These are phyloP conservation scores for Bolboschoenoplectus hybrid DNA, from an alignment of 202 grass and related monocot species.

Conservation along the genomic window DNA sequence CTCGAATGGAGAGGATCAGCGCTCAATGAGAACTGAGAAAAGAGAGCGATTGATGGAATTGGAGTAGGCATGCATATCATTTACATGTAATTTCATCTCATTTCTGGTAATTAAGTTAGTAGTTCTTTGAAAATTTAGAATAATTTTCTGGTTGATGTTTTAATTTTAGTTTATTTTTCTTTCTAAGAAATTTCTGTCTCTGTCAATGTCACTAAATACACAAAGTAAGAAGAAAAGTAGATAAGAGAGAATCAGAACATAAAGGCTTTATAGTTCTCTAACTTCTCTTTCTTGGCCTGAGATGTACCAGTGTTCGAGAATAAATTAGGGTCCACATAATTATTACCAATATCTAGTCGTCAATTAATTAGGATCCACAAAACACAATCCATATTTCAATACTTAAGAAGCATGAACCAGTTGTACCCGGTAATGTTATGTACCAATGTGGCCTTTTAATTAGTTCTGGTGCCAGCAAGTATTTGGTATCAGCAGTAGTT, in stretches of 20 bases:
- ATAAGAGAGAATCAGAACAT: slow-evolving; percentile 18
- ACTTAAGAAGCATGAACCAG: neutral
- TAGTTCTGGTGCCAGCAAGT: neutral
- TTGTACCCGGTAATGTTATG: neutral
- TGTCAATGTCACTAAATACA: neutral
- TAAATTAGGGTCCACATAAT: neutral
- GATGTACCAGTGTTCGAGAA: neutral
- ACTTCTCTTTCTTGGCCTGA: neutral
- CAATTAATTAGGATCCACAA: slow-evolving; percentile 3
- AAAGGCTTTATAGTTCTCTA: slow-evolving; percentile 1
- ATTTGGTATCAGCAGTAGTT: neutral
- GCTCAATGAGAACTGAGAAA: neutral
- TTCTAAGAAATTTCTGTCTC: neutral
- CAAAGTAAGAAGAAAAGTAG: slow-evolving; percentile 13
- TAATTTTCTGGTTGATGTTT: slow-evolving; percentile 3
- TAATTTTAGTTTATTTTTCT: slow-evolving; percentile 11
- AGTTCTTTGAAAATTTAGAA: neutral
- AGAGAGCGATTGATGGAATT: neutral
- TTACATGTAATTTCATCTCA: slow-evolving; percentile 1
- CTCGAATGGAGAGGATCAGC: neutral
- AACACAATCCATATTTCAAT: neutral
- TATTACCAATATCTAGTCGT: neutral
- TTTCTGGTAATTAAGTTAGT: slow-evolving; percentile 11
- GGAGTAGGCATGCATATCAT: neutral
- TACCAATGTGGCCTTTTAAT: neutral